phyloP scores from a whole-genome alignment of 73 alveolate genomes.

The Paramecium tetraurelia region DNA sequence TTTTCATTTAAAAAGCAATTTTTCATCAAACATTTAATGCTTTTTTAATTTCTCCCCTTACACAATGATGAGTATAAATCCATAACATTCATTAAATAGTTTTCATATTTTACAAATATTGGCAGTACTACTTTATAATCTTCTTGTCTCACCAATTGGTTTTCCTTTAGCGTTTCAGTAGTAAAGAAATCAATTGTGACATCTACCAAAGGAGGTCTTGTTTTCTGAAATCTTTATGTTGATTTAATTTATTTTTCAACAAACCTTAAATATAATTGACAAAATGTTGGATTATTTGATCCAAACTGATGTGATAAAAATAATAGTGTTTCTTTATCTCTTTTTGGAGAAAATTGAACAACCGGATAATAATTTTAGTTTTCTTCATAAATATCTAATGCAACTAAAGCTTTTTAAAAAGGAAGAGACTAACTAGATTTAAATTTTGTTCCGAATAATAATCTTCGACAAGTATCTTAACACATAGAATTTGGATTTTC shows the following conservation, averaged over 20 bases:
- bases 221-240: background rate
- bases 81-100: background rate
- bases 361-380: background rate
- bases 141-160: background rate
- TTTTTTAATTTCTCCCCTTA: slow-evolving; percentile 39
- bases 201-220: background rate
- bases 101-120: slow-evolving; percentile 10
- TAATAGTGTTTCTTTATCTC: background rate
- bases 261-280: background rate
- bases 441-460: background rate
- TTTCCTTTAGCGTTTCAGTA: background rate
- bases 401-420: background rate
- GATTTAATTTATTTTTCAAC: background rate
- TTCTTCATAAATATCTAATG: background rate
- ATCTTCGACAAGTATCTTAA: background rate
- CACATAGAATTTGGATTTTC: slow-evolving; percentile 34
- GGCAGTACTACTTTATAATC: background rate
- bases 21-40: background rate
- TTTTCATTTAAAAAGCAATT: background rate
- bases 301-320: background rate
- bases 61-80: slow-evolving; percentile 15
- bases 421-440: background rate
- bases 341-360: background rate
- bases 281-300: slow-evolving; percentile 8
- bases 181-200: slow-evolving; percentile 1